Base-by-base conservation (phyloP, 495 filamentous ascomycete species). In the Aspergillus bridgeri region DNA sequence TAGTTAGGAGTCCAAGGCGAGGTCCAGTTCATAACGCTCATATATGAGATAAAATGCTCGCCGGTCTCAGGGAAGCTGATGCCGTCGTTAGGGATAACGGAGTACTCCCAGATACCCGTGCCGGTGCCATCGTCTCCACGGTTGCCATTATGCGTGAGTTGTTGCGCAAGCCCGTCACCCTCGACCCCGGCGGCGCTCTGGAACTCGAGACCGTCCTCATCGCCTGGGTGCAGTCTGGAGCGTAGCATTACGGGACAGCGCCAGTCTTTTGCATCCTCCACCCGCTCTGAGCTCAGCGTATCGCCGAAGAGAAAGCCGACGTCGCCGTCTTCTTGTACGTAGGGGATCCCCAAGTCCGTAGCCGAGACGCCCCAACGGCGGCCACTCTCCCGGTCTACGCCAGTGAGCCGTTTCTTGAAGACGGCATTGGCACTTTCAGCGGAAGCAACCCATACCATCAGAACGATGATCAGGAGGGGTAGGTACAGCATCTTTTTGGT, bases 351-450 rank as follows among this genome's bases (percentile, higher is more conserved):
- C 50, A 52, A 8, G 23, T 52, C 50, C 15, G 50, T 52, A 3
- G 15, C 50, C 9, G 50, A 17, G n/a, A 52, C 50, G 27, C 50
- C 27, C 50, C 50, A 52, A 24, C 50, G 50, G 6, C 21, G 50
- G 50, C 27, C 27, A 42, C 15, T 52, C 11, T 52, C 50, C 24
- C n/a, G n/a, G 50, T 52, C 27, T 52, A 38, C 27, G 24, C 27
- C 20, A 9, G 27, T 52, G 8, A 52, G 50, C 4, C 27, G 50
- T 29, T 52, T 29, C 50, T 70, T 70, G n/a, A 57, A 48, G 38
- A 62, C 57, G 48, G 48, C 18, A 15, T 22, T 6, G n/a, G 15
- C 5, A 13, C 17, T 27, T 22, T n/a, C n/a, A n/a, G n/a, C 48
- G 17, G 43, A 46, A 21, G 20, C 43, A 13, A 46, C 2, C 2